Evolutionary conservation across 1,139 yeast genomes (phyloP), one percentile per base, ranked within the genome.

Genomic region (Saccharomyces hybrid): DNA sequence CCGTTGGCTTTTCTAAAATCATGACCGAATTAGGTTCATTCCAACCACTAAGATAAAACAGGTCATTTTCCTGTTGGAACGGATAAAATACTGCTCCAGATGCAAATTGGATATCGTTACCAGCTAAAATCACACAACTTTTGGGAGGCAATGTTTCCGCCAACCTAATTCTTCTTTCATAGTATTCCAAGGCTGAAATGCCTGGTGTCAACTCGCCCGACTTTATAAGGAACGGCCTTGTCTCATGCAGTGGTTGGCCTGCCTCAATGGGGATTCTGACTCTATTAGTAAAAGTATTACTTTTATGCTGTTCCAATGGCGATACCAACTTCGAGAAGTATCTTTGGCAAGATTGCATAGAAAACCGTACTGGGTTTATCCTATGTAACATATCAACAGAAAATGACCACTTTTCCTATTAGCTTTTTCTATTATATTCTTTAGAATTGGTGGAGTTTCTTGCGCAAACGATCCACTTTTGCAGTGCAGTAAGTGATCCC

Each of bases 1-100:
- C 78, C 9, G 71, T 68, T 16, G 81, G 81, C 62, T 84, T 87
- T 66, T 88, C 95, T 50, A 95, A 72, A 4, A 88, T 74, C 55
- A 86, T 81, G 31, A 89, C 85, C 0, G 96, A 82, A 59, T 87
- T 85, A 1, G 99, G 97, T 68, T 93, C 99, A 57, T 88, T 77
- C 87, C 97, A 91, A 7, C 98, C 98, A 0, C 96, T 85, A 59
- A 93, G 70, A 69, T 93, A 93, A 70, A 73, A 90, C 38, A 95
- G 75, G 68, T 93, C 91, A 54, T 88, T 95, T 64, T 90, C 86
- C 70, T 93, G 99, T 65, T 91, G 95, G 67, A 95, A 95, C 52
- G 86, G 87, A 67, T 90, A 83, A 64, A 93, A 93, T 1, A 93
- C 99, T 11, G 93, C 82, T 1, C 96, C 96, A 0, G 97, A 84